Evolutionary conservation across 169 alveolate genomes (phyloP), one percentile per base, ranked within the genome.

Genomic region (Cryptosporidium sp.): DNA sequence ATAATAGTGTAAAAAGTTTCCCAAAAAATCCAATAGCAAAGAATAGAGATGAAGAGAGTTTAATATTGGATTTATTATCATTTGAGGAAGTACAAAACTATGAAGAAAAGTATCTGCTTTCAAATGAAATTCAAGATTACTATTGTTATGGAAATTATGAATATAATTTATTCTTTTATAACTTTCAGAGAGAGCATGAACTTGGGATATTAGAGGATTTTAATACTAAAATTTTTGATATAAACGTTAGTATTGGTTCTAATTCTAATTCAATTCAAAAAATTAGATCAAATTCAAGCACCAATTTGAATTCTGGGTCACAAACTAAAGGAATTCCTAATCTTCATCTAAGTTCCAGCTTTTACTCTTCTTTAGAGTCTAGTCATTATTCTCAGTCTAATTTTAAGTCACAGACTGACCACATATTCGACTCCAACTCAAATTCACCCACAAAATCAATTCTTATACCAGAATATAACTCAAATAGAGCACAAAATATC

Each of bases 101-200:
- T 29, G 71, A 65, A 33, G 71, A 65, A 35, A n/a, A 12, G 51
- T 65, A 65, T 65, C 29, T 65, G 33, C 16, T 31, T 37, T 65
- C 43, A 31, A 65, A 65, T 65, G 71, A 65, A 12, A 29, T 33
- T 3, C 50, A 65, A 3, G 71, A 65, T 65, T 65, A 65, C 31
- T 65, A 65, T 37, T n/a, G 35, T 9, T 26, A 26, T 10, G 29
- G 18, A 23, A 26, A 26, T 21, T 8, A 23, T 10, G 67, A 55
- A 26, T 26, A 26, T 26, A 55, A 26, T 21, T 26, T 23, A 6
- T n/a, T 55, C 18, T 10, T 26, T 10, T 1, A 23, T 7, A 21
- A 55, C 3, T 26, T 55, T 26, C 7, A 55, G 26, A 26, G 21
- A 9, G 67, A 26, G 2, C 1, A 8, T 23, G 67, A 55, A n/a